These are phyloP conservation scores for Gloeostereum incarnatum DNA, from an alignment of 768 basidiomycete species.

Conservation along the genomic window DNA sequence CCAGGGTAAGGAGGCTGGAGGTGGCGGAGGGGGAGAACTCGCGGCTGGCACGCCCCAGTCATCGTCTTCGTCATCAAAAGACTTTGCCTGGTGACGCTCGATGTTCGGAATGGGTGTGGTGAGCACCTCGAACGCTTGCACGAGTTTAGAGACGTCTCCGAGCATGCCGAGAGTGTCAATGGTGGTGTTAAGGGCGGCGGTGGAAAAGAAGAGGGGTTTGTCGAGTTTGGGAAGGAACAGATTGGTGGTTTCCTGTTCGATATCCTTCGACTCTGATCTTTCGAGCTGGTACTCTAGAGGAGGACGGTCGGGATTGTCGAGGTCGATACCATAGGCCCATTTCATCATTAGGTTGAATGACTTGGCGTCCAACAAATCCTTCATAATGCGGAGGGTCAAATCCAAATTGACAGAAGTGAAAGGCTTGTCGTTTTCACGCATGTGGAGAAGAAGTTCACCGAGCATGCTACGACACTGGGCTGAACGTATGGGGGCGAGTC, in stretches of 20 bases:
- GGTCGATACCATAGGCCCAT: slow-evolving; percentile 68
- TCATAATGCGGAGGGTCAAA: slow-evolving; percentile 57
- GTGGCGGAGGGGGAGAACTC: slow-evolving; percentile 23
- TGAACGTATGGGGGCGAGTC: slow-evolving; percentile 23
- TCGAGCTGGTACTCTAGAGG: slow-evolving; percentile 37
- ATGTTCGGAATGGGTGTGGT: slow-evolving; percentile 58
- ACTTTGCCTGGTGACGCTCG: slow-evolving; percentile 34
- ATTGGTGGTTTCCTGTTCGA: not conserved
- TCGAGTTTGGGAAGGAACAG: slow-evolving; percentile 6
- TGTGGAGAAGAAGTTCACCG: slow-evolving; percentile 44
- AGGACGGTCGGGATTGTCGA: slow-evolving; percentile 61
- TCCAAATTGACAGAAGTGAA: slow-evolving; percentile 58
- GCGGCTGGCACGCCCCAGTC: slow-evolving; percentile 40
- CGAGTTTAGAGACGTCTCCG: slow-evolving; percentile 53
- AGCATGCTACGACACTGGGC: slow-evolving; percentile 37
- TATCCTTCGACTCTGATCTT: slow-evolving; percentile 6
- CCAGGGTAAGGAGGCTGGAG: slow-evolving; percentile 15
- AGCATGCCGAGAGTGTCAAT: slow-evolving; percentile 60
- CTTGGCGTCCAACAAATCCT: slow-evolving; percentile 47
- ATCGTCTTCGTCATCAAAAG: slow-evolving; percentile 60
- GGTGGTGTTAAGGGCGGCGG: slow-evolving; percentile 61
- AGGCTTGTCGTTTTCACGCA: slow-evolving; percentile 36
- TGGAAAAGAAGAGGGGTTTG: slow-evolving; percentile 42
- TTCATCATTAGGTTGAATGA: slow-evolving; percentile 54
- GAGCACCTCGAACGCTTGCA: slow-evolving; percentile 71